Evolutionary conservation across 2,329 filamentous ascomycete genomes (phyloP).

Genomic region (Penicillium sp.): DNA sequence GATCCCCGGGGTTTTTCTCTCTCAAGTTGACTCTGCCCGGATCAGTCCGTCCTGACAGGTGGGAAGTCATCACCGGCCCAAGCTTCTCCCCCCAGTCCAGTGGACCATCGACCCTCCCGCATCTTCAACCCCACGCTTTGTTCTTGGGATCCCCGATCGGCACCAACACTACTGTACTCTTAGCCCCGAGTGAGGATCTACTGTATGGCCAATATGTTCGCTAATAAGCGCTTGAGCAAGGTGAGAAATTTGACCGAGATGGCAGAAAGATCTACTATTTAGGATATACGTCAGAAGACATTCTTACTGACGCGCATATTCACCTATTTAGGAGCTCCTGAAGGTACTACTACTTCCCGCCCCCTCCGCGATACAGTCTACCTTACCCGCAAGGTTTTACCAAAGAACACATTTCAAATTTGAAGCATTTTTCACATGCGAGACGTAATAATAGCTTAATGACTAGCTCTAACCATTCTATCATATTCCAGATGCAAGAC

Average conservation of each 20-base stretch:
- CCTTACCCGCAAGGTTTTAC: background rate
- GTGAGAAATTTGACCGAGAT: constrained; percentile 38
- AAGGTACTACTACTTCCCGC: constrained; percentile 53
- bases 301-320: constrained; percentile 31
- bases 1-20: background rate
- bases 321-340: constrained; percentile 55
- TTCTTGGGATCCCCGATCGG: constrained; percentile 7
- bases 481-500: constrained; percentile 59
- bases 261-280: background rate
- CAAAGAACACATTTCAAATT: background rate
- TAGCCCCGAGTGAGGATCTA: background rate
- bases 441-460: background rate
- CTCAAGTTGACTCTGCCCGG: too few relatives aligned
- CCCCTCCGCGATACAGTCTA: constrained; percentile 2
- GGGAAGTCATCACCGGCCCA: background rate
- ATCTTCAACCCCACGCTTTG: constrained; percentile 15
- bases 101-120: constrained; percentile 10
- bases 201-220: constrained; percentile 51
- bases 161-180: background rate
- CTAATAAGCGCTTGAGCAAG: constrained; percentile 55
- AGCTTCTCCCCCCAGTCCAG: constrained; percentile 7
- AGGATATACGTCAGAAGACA: background rate
- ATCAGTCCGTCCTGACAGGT: background rate
- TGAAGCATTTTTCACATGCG: background rate
- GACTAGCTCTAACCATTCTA: background rate